phyloP scores from a whole-genome alignment of 2,329 filamentous ascomycete species.

The Sarocladiaceae sp. region DNA sequence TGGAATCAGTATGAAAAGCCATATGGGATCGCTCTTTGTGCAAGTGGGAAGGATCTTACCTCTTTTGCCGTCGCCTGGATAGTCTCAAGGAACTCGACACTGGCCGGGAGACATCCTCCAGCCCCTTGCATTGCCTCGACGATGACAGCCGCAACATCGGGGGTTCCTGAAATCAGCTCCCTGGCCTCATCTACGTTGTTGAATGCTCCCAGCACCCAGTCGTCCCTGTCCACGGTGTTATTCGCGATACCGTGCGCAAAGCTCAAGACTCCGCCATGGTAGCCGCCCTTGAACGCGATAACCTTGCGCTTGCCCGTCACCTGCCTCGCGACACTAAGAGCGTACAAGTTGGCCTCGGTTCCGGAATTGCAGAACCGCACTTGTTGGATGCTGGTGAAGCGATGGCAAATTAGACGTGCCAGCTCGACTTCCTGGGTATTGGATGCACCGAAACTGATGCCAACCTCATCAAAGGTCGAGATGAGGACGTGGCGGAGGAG shows the following conservation, averaged over 20 bases:
- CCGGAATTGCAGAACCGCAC: conserved; percentile 54
- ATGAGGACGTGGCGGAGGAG: conserved; percentile 39
- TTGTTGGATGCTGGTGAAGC: conserved; percentile 41
- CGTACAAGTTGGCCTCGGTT: conserved; percentile 53
- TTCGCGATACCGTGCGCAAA: conserved; percentile 24
- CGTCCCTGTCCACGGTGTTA: conserved; percentile 13
- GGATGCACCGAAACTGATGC: conserved; percentile 45
- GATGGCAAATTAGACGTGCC: conserved; percentile 36
- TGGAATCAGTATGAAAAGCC: background rate
- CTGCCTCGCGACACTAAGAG: conserved; percentile 39
- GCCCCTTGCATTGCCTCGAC: conserved; percentile 57
- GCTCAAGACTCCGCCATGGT: conserved; percentile 24
- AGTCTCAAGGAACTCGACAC: conserved; percentile 38
- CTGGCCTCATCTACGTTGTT: conserved; percentile 41
- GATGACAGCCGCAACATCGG: conserved; percentile 49
- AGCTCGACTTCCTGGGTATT: conserved; percentile 39
- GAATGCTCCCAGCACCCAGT: conserved; percentile 51
- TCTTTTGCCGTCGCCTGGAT: conserved; percentile 28
- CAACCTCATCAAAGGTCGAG: conserved; percentile 29
- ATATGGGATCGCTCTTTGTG: background rate
- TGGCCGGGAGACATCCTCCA: conserved; percentile 45
- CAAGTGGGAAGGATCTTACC: background rate
- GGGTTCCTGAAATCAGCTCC: conserved; percentile 25
- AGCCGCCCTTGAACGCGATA: conserved; percentile 36
- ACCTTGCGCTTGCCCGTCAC: conserved; percentile 32